Percentiles rank a stretch among this genome's conserved stretches.
phyloP scores from a whole-genome alignment of 2,329 filamentous ascomycete genomes.

The Beauveria bassiana region DNA sequence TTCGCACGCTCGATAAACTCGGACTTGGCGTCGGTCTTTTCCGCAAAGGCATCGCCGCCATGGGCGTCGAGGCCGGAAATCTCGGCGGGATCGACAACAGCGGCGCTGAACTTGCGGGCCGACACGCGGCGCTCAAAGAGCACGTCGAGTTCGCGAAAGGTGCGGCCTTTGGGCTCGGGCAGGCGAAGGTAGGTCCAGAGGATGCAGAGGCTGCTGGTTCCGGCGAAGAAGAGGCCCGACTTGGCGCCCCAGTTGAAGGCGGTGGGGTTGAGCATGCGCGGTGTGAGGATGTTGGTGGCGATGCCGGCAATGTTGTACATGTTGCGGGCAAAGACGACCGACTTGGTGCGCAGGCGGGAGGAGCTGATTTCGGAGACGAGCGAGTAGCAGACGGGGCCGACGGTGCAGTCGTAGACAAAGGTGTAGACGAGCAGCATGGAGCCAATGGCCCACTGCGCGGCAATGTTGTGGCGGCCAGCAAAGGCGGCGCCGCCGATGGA shows the following conservation, averaged over 20 bases:
- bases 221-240: constrained; percentile 39
- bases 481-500: constrained; percentile 32
- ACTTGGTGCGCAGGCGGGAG: constrained; percentile 38
- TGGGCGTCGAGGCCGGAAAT: constrained; percentile 1
- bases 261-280: constrained; percentile 38
- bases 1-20: constrained; percentile 1
- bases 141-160: constrained; percentile 47
- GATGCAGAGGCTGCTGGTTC: constrained; percentile 35
- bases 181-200: constrained; percentile 45
- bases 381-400: constrained; percentile 65
- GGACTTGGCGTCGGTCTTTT: constrained; percentile 1
- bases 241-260: constrained; percentile 41
- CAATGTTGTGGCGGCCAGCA: constrained; percentile 22
- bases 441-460: constrained; percentile 30
- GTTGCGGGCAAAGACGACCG: constrained; percentile 36
- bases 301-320: constrained; percentile 43
- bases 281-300: constrained; percentile 36
- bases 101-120: constrained; percentile 33
- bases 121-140: constrained; percentile 40
- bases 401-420: constrained; percentile 32
- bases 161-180: constrained; percentile 46
- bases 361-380: constrained; percentile 54
- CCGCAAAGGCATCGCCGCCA: not conserved
- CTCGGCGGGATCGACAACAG: constrained; percentile 17
- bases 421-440: constrained; percentile 35